Conservation (phyloP, 805 yeast genomes). For the Metschnikowia orientalis region DNA sequence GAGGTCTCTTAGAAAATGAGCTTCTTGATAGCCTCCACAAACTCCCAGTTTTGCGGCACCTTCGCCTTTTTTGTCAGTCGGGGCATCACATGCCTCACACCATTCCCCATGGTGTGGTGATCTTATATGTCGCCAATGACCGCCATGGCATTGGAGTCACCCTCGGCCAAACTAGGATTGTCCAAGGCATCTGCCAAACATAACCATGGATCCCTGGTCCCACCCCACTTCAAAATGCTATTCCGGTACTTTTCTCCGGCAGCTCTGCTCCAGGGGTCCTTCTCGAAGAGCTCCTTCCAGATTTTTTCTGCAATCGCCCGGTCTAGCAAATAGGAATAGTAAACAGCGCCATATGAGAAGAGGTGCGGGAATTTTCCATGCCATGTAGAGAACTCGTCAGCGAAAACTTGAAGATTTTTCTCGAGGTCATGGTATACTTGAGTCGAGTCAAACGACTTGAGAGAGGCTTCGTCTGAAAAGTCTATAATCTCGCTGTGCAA, state of each 20-base stretch:
- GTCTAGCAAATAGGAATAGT: constrained; percentile 87
- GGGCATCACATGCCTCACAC: too few species aligned
- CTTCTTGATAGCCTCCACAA: too few species aligned
- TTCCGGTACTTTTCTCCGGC: constrained; percentile 76
- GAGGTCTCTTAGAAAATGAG: too few species aligned
- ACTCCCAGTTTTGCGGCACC: too few species aligned
- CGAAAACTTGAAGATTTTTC: constrained; percentile 51
- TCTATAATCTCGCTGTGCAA: constrained; percentile 48
- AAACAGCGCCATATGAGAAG: constrained; percentile 89
- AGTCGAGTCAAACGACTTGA: constrained; percentile 42
- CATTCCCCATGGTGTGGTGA: too few species aligned
- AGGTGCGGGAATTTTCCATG: constrained; percentile 93
- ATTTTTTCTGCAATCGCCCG: constrained; percentile 86
- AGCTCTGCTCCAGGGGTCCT: constrained; percentile 63
- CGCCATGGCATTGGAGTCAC: constrained; percentile 70
- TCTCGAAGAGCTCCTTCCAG: constrained; percentile 68
- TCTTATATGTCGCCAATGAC: constrained; percentile 18
- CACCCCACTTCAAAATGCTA: constrained; percentile 86
- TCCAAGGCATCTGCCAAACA: constrained; percentile 78
- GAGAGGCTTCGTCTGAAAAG: constrained; percentile 24
- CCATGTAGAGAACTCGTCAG: constrained; percentile 75
- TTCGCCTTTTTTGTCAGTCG: too few species aligned
- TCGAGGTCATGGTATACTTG: constrained; percentile 66
- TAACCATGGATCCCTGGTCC: constrained; percentile 83
- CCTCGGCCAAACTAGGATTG: constrained; percentile 53